Evolutionary conservation across 495 filamentous ascomycete species (phyloP), one percentile per base, ranked within the genome.

Genomic region (Neurospora terricola): DNA sequence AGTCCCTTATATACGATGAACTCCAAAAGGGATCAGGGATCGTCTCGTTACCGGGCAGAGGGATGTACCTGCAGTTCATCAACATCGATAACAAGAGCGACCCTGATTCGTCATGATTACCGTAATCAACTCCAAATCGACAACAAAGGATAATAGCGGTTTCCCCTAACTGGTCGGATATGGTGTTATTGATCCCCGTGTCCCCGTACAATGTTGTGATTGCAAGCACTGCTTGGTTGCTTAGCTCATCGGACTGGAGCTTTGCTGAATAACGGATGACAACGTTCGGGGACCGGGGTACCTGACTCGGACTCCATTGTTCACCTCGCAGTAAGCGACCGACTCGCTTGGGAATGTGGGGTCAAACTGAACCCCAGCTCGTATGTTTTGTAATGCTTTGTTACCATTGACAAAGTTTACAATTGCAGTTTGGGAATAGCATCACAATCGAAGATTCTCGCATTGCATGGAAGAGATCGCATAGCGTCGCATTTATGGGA

Each of bases 261-360:
- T 23, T 59, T 71, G 69, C 69, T 71, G 69, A 71, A 71, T 71
- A 71, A 71, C 36, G 30, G 69, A 71, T 71, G 69, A 71, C 69
- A 71, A 45, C 34, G n/a, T 10, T n/a, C 38, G 21, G 69, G 69
- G 27, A 45, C 37, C 38, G 21, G 69, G 69, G 27, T 70, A 21
- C 18, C 30, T 38, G 69, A 59, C 48, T 59, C 54, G 12, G 14
- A 18, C 54, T 34, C 14, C 14, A 34, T 66, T 66, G 27, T 34
- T 62, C 27, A 62, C 27, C 54, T 30, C 5, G 18, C 54, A 62
- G 54, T 18, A 6, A 62, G 54, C 54, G 54, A 54, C 45, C 54
- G 54, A 54, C 45, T 54, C 45, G 21, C 43, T 45, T 59, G 21
- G 48, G 48, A 66, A 66, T 18, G 54, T 66, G 54, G 54, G 43